These are phyloP conservation scores for Thozetella sp. DNA, from an alignment of 495 filamentous ascomycete genomes.

Conservation along the genomic window DNA sequence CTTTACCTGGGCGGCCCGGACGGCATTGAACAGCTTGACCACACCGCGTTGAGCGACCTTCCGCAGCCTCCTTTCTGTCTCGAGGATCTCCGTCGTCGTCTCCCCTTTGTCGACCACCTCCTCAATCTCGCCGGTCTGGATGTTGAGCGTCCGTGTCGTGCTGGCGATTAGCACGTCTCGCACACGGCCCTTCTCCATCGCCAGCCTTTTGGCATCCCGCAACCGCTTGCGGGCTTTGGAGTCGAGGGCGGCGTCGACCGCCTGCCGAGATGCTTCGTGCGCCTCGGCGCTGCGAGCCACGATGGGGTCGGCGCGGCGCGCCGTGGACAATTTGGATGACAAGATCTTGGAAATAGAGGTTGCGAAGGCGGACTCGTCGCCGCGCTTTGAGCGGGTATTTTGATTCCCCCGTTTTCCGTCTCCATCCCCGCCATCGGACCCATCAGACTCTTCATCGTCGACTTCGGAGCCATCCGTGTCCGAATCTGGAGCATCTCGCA, in stretches of 20 bases:
- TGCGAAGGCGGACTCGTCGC: constrained; percentile 88
- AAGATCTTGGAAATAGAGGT: constrained; percentile 92
- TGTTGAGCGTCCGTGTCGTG: constrained; percentile 37
- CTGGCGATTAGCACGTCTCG: constrained; percentile 71
- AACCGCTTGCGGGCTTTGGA: constrained; percentile 75
- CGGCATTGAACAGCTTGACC: constrained; percentile 93
- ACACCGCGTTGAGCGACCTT: constrained; percentile 92
- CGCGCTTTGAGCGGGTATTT: constrained; percentile 67
- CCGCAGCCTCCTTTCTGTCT: constrained; percentile 77
- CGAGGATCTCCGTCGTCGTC: constrained; percentile 60
- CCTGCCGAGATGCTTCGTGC: constrained; percentile 61
- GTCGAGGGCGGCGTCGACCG: constrained; percentile 77
- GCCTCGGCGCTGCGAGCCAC: constrained; percentile 77
- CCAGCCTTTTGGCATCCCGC: constrained; percentile 77
- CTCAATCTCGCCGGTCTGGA: constrained; percentile 42
- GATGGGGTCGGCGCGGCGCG: constrained; percentile 83
- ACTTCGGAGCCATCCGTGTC: constrained; percentile 28
- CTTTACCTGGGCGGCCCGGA: constrained; percentile 86
- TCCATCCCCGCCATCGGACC: constrained; percentile 22
- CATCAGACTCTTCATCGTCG: constrained; percentile 23
- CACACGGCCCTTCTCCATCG: constrained; percentile 84
- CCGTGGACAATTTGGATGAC: constrained; percentile 77
- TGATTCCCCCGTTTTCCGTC: constrained; percentile 33
- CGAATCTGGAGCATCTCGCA: constrained; percentile 31
- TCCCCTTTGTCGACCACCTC: constrained; percentile 36